phyloP scores from a whole-genome alignment of 306 rosid genomes.

The Pyrus bretschneideri region DNA sequence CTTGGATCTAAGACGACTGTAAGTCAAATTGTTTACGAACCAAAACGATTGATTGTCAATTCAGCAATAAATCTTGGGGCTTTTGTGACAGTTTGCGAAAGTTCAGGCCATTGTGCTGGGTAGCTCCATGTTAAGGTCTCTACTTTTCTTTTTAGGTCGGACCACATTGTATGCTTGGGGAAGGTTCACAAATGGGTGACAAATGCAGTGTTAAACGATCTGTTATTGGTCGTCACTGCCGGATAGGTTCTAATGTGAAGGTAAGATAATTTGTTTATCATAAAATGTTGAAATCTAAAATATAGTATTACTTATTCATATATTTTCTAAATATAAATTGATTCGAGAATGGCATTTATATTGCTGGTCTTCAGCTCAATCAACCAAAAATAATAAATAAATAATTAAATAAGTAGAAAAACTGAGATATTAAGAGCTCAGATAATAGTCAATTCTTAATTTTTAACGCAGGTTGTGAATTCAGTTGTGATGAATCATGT shows the following conservation, averaged over 20 bases:
- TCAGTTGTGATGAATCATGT: constrained; percentile 92
- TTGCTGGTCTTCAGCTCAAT: no score
- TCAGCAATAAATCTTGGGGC: neutral
- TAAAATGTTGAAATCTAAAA: constrained; percentile 5
- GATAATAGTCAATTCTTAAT: neutral
- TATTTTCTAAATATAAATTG: no score
- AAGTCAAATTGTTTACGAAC: constrained; percentile 25
- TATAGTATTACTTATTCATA: neutral
- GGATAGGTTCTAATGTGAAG: constrained; percentile 96
- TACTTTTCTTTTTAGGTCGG: constrained; percentile 62
- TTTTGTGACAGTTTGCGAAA: constrained; percentile 6
- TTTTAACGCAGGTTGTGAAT: constrained; percentile 59
- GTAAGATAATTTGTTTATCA: constrained; percentile 33
- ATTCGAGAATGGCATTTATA: no score
- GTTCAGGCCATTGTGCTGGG: constrained; percentile 10
- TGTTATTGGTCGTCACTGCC: constrained; percentile 96
- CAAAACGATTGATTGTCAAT: neutral
- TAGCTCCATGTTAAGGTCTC: constrained; percentile 14
- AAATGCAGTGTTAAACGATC: constrained; percentile 97
- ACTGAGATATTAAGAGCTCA: neutral
- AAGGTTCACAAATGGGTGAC: constrained; percentile 96
- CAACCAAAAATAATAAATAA: no score
- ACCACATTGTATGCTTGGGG: constrained; percentile 97
- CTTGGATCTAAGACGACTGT: constrained; percentile 91
- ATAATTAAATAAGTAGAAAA: no score